Conservation (phyloP, 805 yeast species). For the Starmerella tilneyi region DNA sequence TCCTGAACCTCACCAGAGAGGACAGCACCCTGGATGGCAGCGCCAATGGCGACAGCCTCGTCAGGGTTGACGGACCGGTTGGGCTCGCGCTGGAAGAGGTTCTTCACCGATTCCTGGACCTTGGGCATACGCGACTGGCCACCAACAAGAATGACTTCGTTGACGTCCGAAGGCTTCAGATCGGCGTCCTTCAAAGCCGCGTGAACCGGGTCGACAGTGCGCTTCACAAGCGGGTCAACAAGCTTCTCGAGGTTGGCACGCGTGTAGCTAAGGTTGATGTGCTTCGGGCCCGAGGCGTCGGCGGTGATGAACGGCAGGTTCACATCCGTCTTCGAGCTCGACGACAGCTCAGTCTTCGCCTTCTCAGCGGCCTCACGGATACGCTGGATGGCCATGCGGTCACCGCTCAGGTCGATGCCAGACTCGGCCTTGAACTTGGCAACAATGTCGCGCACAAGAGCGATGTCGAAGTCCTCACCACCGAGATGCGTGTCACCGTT, state of each 20-base stretch:
- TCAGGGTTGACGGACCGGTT: constrained; percentile 91
- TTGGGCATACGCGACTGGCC: constrained; percentile 92
- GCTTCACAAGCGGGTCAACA: constrained; percentile 60
- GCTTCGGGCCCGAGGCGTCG: constrained; percentile 73
- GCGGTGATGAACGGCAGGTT: constrained; percentile 82
- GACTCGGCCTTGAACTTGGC: constrained; percentile 65
- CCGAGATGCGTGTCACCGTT: constrained; percentile 93
- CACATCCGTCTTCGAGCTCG: constrained; percentile 59
- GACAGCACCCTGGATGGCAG: constrained; percentile 96
- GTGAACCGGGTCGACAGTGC: constrained; percentile 65
- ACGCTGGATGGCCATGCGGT: constrained; percentile 73
- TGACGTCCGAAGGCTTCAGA: constrained; percentile 51
- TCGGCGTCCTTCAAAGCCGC: constrained; percentile 77
- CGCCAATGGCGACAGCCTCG: constrained; percentile 92
- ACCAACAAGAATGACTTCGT: constrained; percentile 78
- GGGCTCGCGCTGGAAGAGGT: constrained; percentile 71
- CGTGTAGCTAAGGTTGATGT: constrained; percentile 57
- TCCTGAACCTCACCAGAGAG: constrained; percentile 91
- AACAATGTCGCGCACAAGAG: constrained; percentile 73
- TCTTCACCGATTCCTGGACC: constrained; percentile 65
- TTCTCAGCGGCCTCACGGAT: constrained; percentile 81
- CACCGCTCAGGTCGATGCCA: constrained; percentile 54
- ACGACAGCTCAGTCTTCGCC: constrained; percentile 79
- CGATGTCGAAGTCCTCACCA: constrained; percentile 87
- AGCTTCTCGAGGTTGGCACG: constrained; percentile 58